Evolutionary conservation across 768 basidiomycete species (phyloP), one percentile per base, ranked within the genome.

Genomic region (Suillus clintonianus): DNA sequence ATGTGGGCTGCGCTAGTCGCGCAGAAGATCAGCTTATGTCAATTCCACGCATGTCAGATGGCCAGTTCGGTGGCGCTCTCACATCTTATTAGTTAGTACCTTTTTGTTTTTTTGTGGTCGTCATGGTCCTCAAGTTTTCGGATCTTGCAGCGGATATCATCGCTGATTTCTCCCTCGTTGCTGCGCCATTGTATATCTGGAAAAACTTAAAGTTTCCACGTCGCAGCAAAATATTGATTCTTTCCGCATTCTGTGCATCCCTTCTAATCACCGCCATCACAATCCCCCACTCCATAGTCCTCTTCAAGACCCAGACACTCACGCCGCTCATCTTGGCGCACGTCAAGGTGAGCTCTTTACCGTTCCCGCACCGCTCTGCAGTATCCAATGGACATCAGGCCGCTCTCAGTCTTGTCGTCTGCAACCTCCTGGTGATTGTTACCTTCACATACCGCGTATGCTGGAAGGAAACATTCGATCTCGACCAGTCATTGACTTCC

Each of bases 381-480:
- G 22, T 13, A 48, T 48, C 47, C 47, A 6, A 48, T 24, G 22
- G 13, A 14, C 2, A 36, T 59, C 11, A 60, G 59, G 27, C 27
- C 10, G 45, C 27, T 19, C 32, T 43, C 27, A 43, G 59, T 14
- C 59, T 60, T 5, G 11, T 50, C 34, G 34, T 60, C 13, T 51
- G 59, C 39, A 60, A 60, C 45, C 45, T 60, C 36, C 9, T 36
- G 42, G 59, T 51, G 17, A 34, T 60, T 30, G 30, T 60, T 34
- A 60, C 30, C 22, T 51, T 47, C 32, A 27, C 34, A 41, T 60
- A 60, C 43, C 27, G 30, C 27, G 47, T 34, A 17, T 34, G 11
- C 22, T 24, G 11, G 47, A 48, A 48, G 22, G 47, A 48, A 19
- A 24, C 47, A 24, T 48, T 24, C 22, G 47, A 48, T 24, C 47